Evolutionary conservation across 768 basidiomycete genomes (phyloP).

Genomic region (Cubamyces sp.): DNA sequence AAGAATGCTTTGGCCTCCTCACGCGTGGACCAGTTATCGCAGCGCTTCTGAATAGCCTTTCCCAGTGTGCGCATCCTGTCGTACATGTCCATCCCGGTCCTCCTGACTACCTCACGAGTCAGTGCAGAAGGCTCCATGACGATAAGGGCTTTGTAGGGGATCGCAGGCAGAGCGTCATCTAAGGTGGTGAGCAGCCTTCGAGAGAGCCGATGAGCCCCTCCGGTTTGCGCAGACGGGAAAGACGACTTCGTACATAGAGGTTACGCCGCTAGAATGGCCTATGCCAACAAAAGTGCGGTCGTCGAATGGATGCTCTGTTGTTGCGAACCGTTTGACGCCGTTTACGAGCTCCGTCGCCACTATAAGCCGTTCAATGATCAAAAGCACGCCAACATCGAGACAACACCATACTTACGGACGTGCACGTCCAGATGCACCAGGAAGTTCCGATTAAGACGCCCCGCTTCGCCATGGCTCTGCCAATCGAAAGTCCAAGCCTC

Average conservation of each 20-base stretch:
- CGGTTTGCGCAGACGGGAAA: neutral
- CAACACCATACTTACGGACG: constrained; percentile 39
- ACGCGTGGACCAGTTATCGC: constrained; percentile 45
- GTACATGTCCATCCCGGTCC: constrained; percentile 40
- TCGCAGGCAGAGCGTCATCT: neutral
- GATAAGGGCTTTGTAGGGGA: constrained; percentile 36
- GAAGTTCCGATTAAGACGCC: constrained; percentile 43
- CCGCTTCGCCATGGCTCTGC: constrained; percentile 55
- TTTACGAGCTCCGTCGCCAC: neutral
- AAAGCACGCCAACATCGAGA: no score
- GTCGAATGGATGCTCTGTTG: neutral
- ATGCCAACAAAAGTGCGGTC: constrained; percentile 7
- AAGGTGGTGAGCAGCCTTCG: neutral
- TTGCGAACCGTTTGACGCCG: constrained; percentile 3
- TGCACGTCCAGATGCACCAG: constrained; percentile 36
- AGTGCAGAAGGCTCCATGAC: constrained; percentile 52
- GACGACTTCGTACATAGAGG: neutral
- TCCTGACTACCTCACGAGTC: constrained; percentile 40
- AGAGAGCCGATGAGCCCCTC: neutral
- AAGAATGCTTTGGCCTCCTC: constrained; percentile 49
- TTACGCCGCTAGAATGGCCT: constrained; percentile 12
- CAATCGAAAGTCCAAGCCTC: constrained; percentile 58
- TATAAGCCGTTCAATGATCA: neutral
- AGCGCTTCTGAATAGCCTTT: constrained; percentile 36
- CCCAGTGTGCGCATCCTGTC: constrained; percentile 41